phyloP scores from a whole-genome alignment of 2,329 filamentous ascomycete genomes.

The Sporothrix phasma region DNA sequence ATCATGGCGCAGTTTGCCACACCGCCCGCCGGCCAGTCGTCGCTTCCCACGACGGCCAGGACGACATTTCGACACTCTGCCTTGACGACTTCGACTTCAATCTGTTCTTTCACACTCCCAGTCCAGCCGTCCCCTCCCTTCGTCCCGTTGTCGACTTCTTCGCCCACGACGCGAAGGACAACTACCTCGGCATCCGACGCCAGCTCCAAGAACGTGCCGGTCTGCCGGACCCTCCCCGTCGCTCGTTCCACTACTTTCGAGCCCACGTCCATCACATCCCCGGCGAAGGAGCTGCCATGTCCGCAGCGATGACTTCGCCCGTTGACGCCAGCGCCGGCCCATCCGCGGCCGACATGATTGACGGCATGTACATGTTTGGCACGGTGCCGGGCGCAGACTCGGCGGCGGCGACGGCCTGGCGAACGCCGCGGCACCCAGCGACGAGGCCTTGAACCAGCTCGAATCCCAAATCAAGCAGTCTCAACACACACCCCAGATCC shows the following conservation, averaged over 20 bases:
- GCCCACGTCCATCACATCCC: not conserved
- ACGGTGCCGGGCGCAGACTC: not conserved
- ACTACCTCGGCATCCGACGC: not conserved
- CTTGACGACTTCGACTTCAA: not conserved
- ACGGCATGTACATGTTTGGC: not conserved
- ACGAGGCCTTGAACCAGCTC: too few relatives aligned
- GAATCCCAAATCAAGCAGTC: not conserved
- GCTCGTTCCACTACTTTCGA: not conserved
- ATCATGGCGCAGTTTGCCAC: not conserved
- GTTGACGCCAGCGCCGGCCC: not conserved
- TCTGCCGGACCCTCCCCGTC: not conserved
- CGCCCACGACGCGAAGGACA: too few relatives aligned
- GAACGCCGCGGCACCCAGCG: not conserved
- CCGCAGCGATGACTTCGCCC: constrained; percentile 51
- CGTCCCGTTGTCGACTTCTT: too few relatives aligned
- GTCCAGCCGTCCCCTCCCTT: too few relatives aligned
- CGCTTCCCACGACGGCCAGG: too few relatives aligned
- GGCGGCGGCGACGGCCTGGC: too few relatives aligned
- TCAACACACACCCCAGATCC: not conserved
- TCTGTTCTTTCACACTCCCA: too few relatives aligned
- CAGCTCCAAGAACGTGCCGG: constrained; percentile 5
- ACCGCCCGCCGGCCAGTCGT: not conserved
- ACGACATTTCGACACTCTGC: not conserved
- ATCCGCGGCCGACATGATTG: not conserved
- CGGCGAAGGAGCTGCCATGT: constrained; percentile 47